Evolutionary conservation across 140 eudicot genomes (phyloP).

Genomic region (Ambrosia hybrid): DNA sequence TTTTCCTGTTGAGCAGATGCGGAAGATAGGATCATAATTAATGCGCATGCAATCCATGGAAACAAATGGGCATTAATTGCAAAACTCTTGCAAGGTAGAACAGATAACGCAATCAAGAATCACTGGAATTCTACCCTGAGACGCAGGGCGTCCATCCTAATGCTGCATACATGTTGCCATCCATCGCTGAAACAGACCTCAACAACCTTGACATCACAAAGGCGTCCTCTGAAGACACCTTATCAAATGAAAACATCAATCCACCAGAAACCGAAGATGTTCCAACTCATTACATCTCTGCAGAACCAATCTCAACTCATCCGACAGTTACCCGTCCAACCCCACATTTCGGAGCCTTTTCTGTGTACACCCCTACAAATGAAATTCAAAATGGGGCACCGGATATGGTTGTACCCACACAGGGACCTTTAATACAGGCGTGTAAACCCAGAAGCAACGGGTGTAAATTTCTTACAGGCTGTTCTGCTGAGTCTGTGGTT

Average conservation of each 20-base stretch:
- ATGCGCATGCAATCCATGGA: conserved; percentile 75
- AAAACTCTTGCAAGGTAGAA: conserved; percentile 80
- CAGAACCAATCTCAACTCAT: too few species aligned
- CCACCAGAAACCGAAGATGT: conserved; percentile 29
- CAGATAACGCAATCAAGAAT: conserved; percentile 84
- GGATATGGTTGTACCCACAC: conserved; percentile 31
- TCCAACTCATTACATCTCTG: conserved; percentile 1
- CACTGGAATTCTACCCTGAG: conserved; percentile 84
- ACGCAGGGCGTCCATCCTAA: conserved; percentile 33
- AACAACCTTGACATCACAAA: conserved; percentile 31
- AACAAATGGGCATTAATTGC: conserved; percentile 88
- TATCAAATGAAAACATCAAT: conserved; percentile 28
- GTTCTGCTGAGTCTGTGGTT: conserved; percentile 41
- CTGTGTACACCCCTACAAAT: conserved; percentile 34
- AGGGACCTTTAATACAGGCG: conserved; percentile 50
- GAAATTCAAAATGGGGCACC: conserved; percentile 24
- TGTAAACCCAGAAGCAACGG: conserved; percentile 43
- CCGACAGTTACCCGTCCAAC: conserved; percentile 44
- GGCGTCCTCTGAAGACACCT: conserved; percentile 49
- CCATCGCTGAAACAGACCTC: conserved; percentile 25
- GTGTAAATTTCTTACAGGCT: conserved; percentile 47
- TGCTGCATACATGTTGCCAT: conserved; percentile 29
- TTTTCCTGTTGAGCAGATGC: conserved; percentile 50
- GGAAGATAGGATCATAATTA: conserved; percentile 59
- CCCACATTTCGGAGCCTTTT: conserved; percentile 66